Evolutionary conservation across 139 green algal species (phyloP).

Genomic region (Marvania coccoides): DNA sequence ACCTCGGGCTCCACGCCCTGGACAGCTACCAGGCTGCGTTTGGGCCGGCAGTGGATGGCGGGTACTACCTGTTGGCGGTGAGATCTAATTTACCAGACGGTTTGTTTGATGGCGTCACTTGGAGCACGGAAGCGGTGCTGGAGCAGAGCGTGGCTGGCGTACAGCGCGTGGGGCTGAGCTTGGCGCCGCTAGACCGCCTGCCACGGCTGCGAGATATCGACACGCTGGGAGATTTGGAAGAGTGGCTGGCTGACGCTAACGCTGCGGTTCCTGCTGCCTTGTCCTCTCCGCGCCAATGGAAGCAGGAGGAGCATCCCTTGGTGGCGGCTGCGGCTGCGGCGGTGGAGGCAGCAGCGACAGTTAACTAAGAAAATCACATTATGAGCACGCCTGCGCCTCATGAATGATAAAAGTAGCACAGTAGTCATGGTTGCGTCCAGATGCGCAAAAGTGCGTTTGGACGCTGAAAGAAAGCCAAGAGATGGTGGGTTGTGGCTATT

Average conservation of each 20-base stretch:
- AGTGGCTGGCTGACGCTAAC: slow-evolving; percentile 38
- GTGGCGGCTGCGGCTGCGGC: not conserved
- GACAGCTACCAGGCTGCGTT: slow-evolving; percentile 41
- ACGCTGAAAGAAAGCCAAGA: no score
- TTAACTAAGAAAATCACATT: no score
- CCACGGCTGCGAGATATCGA: slow-evolving; percentile 45
- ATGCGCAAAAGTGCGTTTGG: no score
- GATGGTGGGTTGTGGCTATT: no score
- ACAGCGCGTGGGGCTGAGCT: slow-evolving; percentile 10
- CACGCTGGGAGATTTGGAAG: slow-evolving; percentile 28
- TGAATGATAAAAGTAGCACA: no score
- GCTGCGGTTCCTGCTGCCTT: no score
- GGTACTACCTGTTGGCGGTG: slow-evolving; percentile 62
- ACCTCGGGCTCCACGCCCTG: not conserved
- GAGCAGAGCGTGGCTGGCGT: slow-evolving; percentile 16
- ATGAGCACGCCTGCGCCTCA: no score
- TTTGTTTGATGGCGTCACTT: slow-evolving; percentile 39
- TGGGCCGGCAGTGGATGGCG: slow-evolving; percentile 55
- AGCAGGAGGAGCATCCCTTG: no score
- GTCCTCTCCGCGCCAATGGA: no score
- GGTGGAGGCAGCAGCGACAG: not conserved
- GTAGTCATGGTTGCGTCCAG: no score
- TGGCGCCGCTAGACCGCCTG: slow-evolving; percentile 24
- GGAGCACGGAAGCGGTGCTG: slow-evolving; percentile 43
- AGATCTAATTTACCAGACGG: not conserved